Evolutionary conservation across 2,329 filamentous ascomycete species (phyloP), one percentile per base, ranked within the genome.

Genomic region (Xylariaceae sp.): DNA sequence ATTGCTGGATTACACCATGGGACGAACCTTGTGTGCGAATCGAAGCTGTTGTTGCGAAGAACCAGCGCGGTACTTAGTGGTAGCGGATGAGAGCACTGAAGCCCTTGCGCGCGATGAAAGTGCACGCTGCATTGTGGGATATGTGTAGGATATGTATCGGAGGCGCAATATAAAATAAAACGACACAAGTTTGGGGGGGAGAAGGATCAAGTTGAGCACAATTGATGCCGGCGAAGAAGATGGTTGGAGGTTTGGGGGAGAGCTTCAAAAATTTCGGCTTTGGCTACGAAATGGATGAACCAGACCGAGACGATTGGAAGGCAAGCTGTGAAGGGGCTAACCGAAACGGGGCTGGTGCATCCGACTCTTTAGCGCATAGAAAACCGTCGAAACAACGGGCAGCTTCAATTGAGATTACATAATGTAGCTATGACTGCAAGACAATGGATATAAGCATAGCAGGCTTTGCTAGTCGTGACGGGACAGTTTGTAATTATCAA

Each of bases 11-110:
- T 9, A 29, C 29, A 41, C 31, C 6, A 49, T 47, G 29, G 1
- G 34, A 65, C 69, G 60, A 80, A 95, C 91, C 89, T 97, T 97
- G 84, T 97, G 92, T 64, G 92, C 90, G 73, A 95, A 99, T 72
- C 94, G 85, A 74, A 95, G 84, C 79, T 97, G 92, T 75, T 95
- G 90, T 66, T 89, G 79, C 67, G 89, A 74, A 68, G 81, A 74
- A 68, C 78, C 76, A 58, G 85, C 78, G 68, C 85, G 84, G 73
- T 86, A 79, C 71, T 81, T 83, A 67, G 77, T 76, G 64, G 84
- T 76, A 59, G 80, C 81, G 71, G 87, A 82, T 62, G 85, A 87
- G 67, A 92, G 84, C 79, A 86, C 84, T 65, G 90, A 88, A 72
- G 89, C 85, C 79, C 90, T 81, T 69, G 88, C 79, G 72, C 84